phyloP scores from a whole-genome alignment of 768 basidiomycete species.

The Mrakia blollopis region DNA sequence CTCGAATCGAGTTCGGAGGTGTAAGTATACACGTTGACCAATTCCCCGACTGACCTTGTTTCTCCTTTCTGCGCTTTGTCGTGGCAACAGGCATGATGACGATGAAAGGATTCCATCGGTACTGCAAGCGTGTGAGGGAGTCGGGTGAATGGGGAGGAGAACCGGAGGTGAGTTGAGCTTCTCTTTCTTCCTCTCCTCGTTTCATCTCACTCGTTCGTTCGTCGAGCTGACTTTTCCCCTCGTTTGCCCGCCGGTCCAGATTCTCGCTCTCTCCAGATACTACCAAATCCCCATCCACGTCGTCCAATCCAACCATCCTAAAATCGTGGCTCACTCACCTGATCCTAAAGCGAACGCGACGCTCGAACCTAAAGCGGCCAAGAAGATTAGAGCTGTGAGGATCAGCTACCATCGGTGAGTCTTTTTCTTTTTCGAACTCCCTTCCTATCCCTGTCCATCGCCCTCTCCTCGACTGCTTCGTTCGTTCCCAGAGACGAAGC shows the following conservation, averaged over 20 bases:
- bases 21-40: no score
- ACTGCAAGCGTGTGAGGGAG: constrained; percentile 71
- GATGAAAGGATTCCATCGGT: constrained; percentile 53
- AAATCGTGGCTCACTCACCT: constrained; percentile 75
- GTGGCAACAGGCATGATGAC: constrained; percentile 22
- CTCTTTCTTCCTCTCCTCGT: not conserved
- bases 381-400: constrained; percentile 52
- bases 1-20: no score
- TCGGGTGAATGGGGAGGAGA: constrained; percentile 95
- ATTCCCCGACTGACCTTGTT: not conserved
- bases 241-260: constrained; percentile 44
- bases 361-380: constrained; percentile 38
- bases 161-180: constrained; percentile 56
- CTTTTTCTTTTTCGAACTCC: no score
- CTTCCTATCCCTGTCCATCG: no score
- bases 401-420: constrained; percentile 73
- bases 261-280: constrained; percentile 77
- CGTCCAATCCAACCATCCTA: constrained; percentile 72
- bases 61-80: no score
- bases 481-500: not conserved
- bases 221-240: not conserved
- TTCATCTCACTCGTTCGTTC: not conserved
- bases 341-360: constrained; percentile 40
- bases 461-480: no score
- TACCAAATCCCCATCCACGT: constrained; percentile 85